These are phyloP conservation scores for Debaryomyces coudertii DNA, from an alignment of 1,139 yeast genomes.

Conservation along the genomic window DNA sequence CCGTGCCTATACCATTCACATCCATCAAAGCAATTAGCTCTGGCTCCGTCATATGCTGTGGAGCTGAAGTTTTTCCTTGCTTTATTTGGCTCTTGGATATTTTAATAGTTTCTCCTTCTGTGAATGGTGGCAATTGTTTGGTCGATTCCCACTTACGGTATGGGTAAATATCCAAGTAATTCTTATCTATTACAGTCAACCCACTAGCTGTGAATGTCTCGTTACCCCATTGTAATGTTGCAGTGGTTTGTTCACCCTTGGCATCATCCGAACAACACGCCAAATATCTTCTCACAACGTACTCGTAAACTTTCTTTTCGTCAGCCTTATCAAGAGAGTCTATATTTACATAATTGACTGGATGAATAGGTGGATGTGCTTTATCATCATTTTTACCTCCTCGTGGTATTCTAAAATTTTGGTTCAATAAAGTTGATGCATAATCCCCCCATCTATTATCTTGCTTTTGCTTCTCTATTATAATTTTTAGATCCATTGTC, in stretches of 20 bases:
- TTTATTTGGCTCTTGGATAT: slow-evolving; percentile 60
- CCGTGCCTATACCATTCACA: slow-evolving; percentile 96
- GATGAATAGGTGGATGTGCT: slow-evolving; percentile 99
- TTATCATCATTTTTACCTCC: slow-evolving; percentile 85
- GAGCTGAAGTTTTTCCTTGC: slow-evolving; percentile 80
- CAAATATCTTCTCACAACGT: slow-evolving; percentile 80
- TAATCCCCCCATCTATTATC: slow-evolving; percentile 54
- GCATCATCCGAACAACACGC: slow-evolving; percentile 96
- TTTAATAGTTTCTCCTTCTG: slow-evolving; percentile 56
- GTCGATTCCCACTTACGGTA: slow-evolving; percentile 80
- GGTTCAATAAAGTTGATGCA: slow-evolving; percentile 36
- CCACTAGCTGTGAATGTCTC: slow-evolving; percentile 77
- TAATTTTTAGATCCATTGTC: slow-evolving; percentile 65
- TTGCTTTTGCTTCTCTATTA: slow-evolving; percentile 62
- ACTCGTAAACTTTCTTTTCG: slow-evolving; percentile 81
- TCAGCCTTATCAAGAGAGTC: slow-evolving; percentile 41
- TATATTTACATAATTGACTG: slow-evolving; percentile 57
- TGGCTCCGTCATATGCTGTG: slow-evolving; percentile 83
- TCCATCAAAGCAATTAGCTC: slow-evolving; percentile 95
- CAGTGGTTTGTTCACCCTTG: slow-evolving; percentile 67
- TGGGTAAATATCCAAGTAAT: slow-evolving; percentile 78
- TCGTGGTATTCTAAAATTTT: slow-evolving; percentile 62
- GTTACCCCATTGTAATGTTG: slow-evolving; percentile 72
- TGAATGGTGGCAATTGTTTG: slow-evolving; percentile 66
- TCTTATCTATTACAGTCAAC: slow-evolving; percentile 66